Conservation (phyloP, 768 basidiomycete species). For the Boletus patriciae region DNA sequence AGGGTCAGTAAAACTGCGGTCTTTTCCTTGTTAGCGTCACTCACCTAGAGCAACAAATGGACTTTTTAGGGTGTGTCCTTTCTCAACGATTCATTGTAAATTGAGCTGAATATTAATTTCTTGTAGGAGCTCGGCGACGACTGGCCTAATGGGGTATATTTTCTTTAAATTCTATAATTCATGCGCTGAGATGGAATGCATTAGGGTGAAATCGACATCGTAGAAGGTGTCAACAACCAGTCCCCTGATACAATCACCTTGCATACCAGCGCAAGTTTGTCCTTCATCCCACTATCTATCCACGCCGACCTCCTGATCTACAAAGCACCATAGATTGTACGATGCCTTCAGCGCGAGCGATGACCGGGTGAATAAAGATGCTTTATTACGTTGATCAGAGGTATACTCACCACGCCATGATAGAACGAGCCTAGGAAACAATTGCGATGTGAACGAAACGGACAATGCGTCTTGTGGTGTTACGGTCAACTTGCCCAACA, state of each 20-base stretch:
- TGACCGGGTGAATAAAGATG: conserved; percentile 30
- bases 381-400: neutral
- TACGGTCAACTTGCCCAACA: conserved; percentile 19
- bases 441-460: conserved; percentile 34
- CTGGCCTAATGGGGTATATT: conserved; percentile 25
- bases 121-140: conserved; percentile 29
- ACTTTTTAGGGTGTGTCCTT: conserved; percentile 20
- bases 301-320: neutral
- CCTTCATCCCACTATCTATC: neutral
- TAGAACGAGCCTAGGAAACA: conserved; percentile 24
- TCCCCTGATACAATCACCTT: conserved; percentile 28
- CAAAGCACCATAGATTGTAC: conserved; percentile 26
- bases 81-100: neutral
- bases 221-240: conserved; percentile 37
- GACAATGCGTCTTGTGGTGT: conserved; percentile 37
- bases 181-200: neutral
- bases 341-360: conserved; percentile 31
- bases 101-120: neutral
- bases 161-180: neutral
- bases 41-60: neutral
- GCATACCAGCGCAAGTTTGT: conserved; percentile 30
- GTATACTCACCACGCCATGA: neutral
- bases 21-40: neutral
- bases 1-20: conserved; percentile 18
- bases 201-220: conserved; percentile 35